Percentiles rank a stretch among this genome's conserved stretches.
Evolutionary conservation across 1,284 basidiomycete genomes (phyloP).

Genomic region (Austroboletus niveus): DNA sequence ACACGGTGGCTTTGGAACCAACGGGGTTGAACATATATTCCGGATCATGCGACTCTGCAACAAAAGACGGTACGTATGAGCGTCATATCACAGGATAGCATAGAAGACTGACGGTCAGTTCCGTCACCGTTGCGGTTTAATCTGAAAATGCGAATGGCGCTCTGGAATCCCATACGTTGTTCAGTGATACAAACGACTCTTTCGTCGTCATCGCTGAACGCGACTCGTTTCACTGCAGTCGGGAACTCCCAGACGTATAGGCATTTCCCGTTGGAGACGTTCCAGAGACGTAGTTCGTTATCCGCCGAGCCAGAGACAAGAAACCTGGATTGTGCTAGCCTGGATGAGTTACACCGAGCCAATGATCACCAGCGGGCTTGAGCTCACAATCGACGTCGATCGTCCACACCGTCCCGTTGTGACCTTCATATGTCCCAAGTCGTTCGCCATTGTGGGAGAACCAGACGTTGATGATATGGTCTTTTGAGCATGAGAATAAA

Average conservation of each 20-base stretch:
- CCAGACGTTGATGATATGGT: conserved; percentile 95
- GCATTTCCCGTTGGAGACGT: conserved; percentile 87
- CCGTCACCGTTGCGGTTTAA: conserved; percentile 83
- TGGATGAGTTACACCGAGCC: not conserved
- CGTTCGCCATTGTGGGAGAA: conserved; percentile 99
- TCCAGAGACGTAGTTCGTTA: conserved; percentile 92
- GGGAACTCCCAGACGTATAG: conserved; percentile 96
- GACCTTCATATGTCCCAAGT: conserved; percentile 93
- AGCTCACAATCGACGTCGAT: conserved; percentile 91
- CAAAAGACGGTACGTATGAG: not conserved
- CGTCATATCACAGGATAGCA: not conserved
- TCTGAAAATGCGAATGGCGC: conserved; percentile 85
- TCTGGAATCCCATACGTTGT: conserved; percentile 91
- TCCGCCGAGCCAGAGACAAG: conserved; percentile 89
- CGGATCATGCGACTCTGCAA: conserved; percentile 73
- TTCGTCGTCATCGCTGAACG: conserved; percentile 85
- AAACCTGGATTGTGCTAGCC: conserved; percentile 79
- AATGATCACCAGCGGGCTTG: not conserved
- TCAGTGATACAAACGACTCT: conserved; percentile 93
- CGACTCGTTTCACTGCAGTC: conserved; percentile 95
- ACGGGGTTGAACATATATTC: conserved; percentile 81
- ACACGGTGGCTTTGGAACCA: conserved; percentile 94
- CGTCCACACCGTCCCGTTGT: conserved; percentile 97
- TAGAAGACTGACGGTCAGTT: conserved; percentile 53
- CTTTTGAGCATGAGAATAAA: conserved; percentile 95